Evolutionary conservation across 2,329 filamentous ascomycete species (phyloP).

Genomic region (Ophiostoma perfectum): DNA sequence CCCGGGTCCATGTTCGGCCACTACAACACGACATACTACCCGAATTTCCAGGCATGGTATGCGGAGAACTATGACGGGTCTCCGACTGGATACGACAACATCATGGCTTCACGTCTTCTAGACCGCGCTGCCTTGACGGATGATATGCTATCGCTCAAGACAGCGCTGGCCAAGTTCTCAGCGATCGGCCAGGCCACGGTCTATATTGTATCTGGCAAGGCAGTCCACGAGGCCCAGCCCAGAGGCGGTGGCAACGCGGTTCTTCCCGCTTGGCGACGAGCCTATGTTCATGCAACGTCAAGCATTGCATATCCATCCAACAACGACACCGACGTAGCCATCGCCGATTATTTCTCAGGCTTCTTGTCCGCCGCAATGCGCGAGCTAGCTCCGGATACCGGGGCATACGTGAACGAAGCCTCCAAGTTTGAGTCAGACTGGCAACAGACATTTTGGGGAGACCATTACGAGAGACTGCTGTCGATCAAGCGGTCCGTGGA

Average conservation of each 20-base stretch:
- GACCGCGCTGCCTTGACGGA: neutral
- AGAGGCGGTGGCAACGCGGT: neutral
- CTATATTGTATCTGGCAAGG: neutral
- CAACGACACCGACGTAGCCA: neutral
- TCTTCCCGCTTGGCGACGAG: neutral
- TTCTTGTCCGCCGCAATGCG: neutral
- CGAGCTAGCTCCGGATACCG: neutral
- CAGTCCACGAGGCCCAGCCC: neutral
- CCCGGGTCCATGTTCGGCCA: neutral
- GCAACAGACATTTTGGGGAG: neutral
- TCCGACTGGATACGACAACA: neutral
- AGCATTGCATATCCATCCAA: neutral
- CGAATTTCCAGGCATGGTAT: neutral
- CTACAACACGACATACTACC: neutral
- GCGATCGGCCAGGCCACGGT: constrained; percentile 1
- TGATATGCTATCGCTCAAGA: neutral
- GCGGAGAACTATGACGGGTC: neutral
- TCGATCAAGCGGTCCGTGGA: neutral
- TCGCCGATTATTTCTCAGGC: neutral
- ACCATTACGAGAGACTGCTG: neutral
- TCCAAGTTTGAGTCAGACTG: neutral
- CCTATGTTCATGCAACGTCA: neutral
- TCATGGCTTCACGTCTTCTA: neutral
- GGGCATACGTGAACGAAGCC: neutral
- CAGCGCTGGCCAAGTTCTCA: neutral